Conservation (phyloP, 768 basidiomycete genomes). For the Pisolithus albus region DNA sequence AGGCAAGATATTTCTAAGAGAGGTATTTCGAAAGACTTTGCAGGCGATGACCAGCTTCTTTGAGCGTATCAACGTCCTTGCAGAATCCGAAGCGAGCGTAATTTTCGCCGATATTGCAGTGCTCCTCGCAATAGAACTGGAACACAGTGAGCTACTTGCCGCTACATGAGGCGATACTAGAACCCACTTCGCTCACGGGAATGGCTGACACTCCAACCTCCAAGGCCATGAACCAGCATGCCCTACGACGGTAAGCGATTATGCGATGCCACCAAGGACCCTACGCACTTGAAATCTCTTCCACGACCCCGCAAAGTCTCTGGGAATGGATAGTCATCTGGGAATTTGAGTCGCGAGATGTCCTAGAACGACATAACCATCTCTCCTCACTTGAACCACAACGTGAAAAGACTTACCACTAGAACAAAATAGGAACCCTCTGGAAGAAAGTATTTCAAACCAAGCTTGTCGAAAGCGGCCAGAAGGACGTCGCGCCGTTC, state of each 20-base stretch:
- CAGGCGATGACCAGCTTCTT: slow-evolving; percentile 75
- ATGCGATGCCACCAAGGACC: neutral
- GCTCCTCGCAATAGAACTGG: slow-evolving; percentile 90
- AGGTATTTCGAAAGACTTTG: slow-evolving; percentile 66
- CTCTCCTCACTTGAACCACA: too few species aligned
- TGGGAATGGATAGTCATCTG: slow-evolving; percentile 82
- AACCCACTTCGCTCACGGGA: slow-evolving; percentile 87
- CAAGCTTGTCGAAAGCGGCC: slow-evolving; percentile 74
- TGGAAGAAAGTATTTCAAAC: slow-evolving; percentile 79
- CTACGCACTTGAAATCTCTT: slow-evolving; percentile 71
- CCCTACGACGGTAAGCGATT: slow-evolving; percentile 38
- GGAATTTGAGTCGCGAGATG: slow-evolving; percentile 69
- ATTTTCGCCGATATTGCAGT: slow-evolving; percentile 77
- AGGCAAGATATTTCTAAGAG: slow-evolving; percentile 7
- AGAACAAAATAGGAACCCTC: slow-evolving; percentile 91
- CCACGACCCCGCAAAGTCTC: slow-evolving; percentile 68
- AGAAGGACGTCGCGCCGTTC: slow-evolving; percentile 74
- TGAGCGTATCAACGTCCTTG: slow-evolving; percentile 86
- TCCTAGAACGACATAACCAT: slow-evolving; percentile 41
- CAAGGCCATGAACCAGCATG: slow-evolving; percentile 92
- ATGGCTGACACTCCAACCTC: slow-evolving; percentile 90
- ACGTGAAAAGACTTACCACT: slow-evolving; percentile 44
- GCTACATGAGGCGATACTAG: neutral
- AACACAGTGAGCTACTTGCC: slow-evolving; percentile 7
- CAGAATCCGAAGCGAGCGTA: slow-evolving; percentile 92